A percentile compares a stretch with the other conserved stretches of the same genome.
These are phyloP conservation scores for Leucosporidium creatinivorum DNA, from an alignment of 768 basidiomycete genomes.

Conservation along the genomic window DNA sequence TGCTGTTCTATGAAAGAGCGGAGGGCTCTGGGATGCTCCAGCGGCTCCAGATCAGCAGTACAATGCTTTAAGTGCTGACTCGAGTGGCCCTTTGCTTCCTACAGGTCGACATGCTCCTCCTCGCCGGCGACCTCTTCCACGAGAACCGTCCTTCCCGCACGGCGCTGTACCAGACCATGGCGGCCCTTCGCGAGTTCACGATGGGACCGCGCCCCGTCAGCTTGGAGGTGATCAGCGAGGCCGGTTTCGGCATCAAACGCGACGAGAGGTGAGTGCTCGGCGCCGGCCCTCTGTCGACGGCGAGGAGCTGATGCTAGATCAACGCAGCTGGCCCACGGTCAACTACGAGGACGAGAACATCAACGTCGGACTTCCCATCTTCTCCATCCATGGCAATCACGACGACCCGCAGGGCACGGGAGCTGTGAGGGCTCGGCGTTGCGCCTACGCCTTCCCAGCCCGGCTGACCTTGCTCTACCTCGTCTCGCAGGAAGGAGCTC, in stretches of 20 bases:
- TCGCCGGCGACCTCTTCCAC: constrained; percentile 94
- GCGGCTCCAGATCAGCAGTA: background rate
- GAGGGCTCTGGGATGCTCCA: background rate
- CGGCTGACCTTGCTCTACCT: background rate
- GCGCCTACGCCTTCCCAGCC: background rate
- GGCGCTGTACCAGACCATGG: constrained; percentile 79
- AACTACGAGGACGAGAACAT: constrained; percentile 97
- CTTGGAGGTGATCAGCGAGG: constrained; percentile 85
- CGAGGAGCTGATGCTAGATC: background rate
- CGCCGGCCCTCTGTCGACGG: background rate
- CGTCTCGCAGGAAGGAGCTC: constrained; percentile 68
- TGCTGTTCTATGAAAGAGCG: background rate
- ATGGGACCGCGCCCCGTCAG: constrained; percentile 81
- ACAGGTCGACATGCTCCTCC: constrained; percentile 89
- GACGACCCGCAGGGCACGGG: constrained; percentile 98
- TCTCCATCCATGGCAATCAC: constrained; percentile 98
- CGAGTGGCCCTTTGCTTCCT: too few relatives aligned
- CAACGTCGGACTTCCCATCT: constrained; percentile 92
- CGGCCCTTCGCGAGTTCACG: constrained; percentile 81
- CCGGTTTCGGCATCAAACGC: constrained; percentile 75
- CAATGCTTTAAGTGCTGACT: background rate
- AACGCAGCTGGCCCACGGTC: constrained; percentile 76
- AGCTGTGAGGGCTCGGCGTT: constrained; percentile 51
- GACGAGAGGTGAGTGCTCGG: constrained; percentile 61
- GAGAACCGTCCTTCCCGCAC: constrained; percentile 92